phyloP scores from a whole-genome alignment of 1,284 basidiomycete species.

The Tylopilus sp. region DNA sequence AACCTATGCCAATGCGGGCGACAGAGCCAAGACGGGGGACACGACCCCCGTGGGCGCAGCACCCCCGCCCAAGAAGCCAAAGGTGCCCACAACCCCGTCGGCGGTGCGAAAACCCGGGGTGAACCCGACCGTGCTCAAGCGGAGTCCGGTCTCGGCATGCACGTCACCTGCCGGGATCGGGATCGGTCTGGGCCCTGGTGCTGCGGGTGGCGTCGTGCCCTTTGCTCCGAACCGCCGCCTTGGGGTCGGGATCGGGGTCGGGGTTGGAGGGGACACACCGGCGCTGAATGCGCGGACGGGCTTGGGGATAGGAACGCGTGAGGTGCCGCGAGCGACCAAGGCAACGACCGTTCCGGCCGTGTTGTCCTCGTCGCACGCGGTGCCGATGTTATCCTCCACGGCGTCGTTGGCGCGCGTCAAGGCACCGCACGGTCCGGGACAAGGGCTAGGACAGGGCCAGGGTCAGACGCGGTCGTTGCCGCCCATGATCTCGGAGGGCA shows the following conservation, averaged over 20 bases:
- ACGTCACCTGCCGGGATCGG: background rate
- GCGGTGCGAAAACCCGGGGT: conserved; percentile 14
- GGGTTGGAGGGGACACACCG: background rate
- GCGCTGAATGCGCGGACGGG: too few species aligned
- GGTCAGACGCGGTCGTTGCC: conserved; percentile 19
- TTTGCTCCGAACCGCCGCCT: too few species aligned
- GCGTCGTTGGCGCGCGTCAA: conserved; percentile 64
- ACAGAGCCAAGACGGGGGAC: background rate
- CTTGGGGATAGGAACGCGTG: conserved; percentile 5
- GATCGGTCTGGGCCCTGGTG: too few species aligned
- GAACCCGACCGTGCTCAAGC: conserved; percentile 12
- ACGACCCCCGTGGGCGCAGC: background rate
- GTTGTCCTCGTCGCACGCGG: conserved; percentile 66
- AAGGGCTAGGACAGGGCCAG: conserved; percentile 20
- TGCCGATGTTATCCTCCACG: conserved; percentile 67
- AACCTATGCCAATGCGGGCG: too few species aligned
- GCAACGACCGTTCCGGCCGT: conserved; percentile 57
- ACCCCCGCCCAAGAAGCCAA: conserved; percentile 14
- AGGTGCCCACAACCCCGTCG: background rate
- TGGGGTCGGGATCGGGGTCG: background rate
- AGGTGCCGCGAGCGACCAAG: conserved; percentile 23
- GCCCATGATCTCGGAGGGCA: conserved; percentile 38
- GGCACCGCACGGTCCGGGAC: conserved; percentile 13
- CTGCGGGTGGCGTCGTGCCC: background rate
- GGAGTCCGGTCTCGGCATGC: conserved; percentile 10